A percentile compares a stretch with the other conserved stretches of the same genome.
Evolutionary conservation across 306 rosid genomes (phyloP).

Genomic region (Ochetophila trinervis): DNA sequence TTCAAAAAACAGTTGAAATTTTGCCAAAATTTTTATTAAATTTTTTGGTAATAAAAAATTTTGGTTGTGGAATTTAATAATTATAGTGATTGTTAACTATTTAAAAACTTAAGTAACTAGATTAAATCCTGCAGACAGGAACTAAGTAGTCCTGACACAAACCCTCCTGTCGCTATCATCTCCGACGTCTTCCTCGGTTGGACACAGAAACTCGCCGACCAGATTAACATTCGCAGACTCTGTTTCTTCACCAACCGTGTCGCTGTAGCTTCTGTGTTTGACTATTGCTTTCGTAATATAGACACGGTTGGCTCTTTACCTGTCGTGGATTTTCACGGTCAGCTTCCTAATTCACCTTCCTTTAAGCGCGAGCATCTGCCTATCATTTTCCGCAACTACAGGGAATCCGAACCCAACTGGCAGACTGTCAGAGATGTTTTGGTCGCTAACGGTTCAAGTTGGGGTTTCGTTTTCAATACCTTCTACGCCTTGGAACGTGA

Average conservation of each 20-base stretch:
- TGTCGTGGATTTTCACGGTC: conserved; percentile 2
- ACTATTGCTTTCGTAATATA: conserved; percentile 22
- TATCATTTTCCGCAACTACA: conserved; percentile 13
- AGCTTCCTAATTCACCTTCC: conserved; percentile 37
- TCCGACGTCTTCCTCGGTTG: conserved; percentile 49
- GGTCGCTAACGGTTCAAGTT: conserved; percentile 24
- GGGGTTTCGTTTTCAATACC: conserved; percentile 42
- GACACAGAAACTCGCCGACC: conserved; percentile 28
- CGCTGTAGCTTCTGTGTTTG: neutral
- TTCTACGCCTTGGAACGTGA: conserved; percentile 34
- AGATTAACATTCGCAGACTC: conserved; percentile 31
- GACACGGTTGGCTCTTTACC: neutral
- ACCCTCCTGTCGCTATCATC: conserved; percentile 41
- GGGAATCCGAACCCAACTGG: conserved; percentile 39
- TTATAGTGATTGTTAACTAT: too few species aligned
- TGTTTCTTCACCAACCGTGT: conserved; percentile 23
- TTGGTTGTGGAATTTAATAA: too few species aligned
- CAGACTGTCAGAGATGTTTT: conserved; percentile 31
- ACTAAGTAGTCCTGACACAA: too few species aligned
- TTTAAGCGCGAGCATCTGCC: conserved; percentile 47
- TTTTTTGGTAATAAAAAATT: too few species aligned
- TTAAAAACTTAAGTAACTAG: too few species aligned
- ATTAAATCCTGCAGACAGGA: too few species aligned
- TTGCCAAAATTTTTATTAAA: too few species aligned
- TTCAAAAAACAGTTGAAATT: too few species aligned